These are phyloP conservation scores for Cyphellophora europaea DNA, from an alignment of 2,329 filamentous ascomycete species.

Conservation along the genomic window DNA sequence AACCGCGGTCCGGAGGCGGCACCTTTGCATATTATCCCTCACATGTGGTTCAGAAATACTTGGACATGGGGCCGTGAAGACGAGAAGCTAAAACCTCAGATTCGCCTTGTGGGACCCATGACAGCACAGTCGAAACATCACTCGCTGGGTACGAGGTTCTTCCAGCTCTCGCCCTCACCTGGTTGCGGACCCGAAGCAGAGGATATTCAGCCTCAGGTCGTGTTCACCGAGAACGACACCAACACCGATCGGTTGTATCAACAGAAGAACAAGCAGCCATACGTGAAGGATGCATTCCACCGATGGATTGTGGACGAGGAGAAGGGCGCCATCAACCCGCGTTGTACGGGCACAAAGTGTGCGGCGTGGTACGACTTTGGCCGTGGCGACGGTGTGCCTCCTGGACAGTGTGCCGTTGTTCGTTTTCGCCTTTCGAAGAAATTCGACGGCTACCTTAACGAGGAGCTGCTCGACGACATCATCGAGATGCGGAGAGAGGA, in stretches of 20 bases:
- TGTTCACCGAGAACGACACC: conserved; percentile 95
- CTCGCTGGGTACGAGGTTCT: conserved; percentile 71
- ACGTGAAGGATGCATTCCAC: conserved; percentile 95
- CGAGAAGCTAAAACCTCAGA: conserved; percentile 68
- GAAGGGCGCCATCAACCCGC: conserved; percentile 72
- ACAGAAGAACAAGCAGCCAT: conserved; percentile 68
- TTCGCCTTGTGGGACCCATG: conserved; percentile 56
- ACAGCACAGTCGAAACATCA: conserved; percentile 69
- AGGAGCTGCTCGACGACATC: conserved; percentile 84
- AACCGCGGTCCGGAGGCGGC: conserved; percentile 87
- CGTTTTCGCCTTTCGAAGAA: conserved; percentile 79
- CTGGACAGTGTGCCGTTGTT: conserved; percentile 90
- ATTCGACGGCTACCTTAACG: conserved; percentile 71
- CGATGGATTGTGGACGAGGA: conserved; percentile 74
- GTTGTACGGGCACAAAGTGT: conserved; percentile 72
- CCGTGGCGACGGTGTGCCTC: conserved; percentile 74
- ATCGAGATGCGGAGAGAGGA: conserved; percentile 80
- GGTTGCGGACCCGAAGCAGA: conserved; percentile 68
- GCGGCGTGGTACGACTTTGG: conserved; percentile 90
- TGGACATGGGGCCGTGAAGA: conserved; percentile 88
- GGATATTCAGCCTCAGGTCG: conserved; percentile 72
- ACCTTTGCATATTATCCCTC: conserved; percentile 84
- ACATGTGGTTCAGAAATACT: conserved; percentile 95
- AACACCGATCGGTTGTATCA: conserved; percentile 72
- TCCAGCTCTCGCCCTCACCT: conserved; percentile 81